Conservation (phyloP, 2,329 filamentous ascomycete species). For the Ophiocordyceps australis region DNA sequence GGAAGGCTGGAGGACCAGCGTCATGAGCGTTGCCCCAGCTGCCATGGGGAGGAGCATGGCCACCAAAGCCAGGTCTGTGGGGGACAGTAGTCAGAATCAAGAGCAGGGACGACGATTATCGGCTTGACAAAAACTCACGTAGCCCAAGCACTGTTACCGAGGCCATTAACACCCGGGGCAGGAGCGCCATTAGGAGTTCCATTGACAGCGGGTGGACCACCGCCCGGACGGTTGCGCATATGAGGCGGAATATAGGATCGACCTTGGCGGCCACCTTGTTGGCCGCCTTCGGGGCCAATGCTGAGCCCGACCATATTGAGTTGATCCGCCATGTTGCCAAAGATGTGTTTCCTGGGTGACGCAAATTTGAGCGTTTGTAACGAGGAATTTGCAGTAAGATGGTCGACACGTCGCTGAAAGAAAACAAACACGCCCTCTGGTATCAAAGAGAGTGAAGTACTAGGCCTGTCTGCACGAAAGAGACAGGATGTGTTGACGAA, state of each 20-base stretch:
- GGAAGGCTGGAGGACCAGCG: conserved; percentile 4
- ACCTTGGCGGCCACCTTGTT: conserved; percentile 10
- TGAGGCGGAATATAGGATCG: conserved; percentile 78
- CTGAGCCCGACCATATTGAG: conserved; percentile 65
- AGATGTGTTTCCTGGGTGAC: conserved; percentile 4
- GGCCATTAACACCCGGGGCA: conserved; percentile 11
- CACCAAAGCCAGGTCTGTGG: conserved; percentile 10
- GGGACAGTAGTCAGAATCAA: not conserved
- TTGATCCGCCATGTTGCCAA: conserved; percentile 58
- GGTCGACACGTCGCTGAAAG: conserved; percentile 1
- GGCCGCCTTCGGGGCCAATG: conserved; percentile 29
- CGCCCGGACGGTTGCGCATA: conserved; percentile 37
- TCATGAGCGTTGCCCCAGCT: conserved; percentile 13
- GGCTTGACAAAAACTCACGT: conserved; percentile 15
- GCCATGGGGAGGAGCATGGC: conserved; percentile 14
- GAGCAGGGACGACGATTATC: not conserved
- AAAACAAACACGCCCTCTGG: not conserved
- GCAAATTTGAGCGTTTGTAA: conserved; percentile 2
- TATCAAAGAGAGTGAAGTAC: conserved; percentile 2
- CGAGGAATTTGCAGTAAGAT: too few relatives aligned
- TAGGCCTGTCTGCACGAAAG: conserved; percentile 10
- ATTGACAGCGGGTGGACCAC: conserved; percentile 5
- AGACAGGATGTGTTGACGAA: conserved; percentile 8
- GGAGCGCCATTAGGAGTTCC: conserved; percentile 5
- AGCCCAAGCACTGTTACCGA: conserved; percentile 35